These are phyloP conservation scores for Coprinopsis marcescibilis DNA, from an alignment of 768 basidiomycete genomes.

Conservation along the genomic window DNA sequence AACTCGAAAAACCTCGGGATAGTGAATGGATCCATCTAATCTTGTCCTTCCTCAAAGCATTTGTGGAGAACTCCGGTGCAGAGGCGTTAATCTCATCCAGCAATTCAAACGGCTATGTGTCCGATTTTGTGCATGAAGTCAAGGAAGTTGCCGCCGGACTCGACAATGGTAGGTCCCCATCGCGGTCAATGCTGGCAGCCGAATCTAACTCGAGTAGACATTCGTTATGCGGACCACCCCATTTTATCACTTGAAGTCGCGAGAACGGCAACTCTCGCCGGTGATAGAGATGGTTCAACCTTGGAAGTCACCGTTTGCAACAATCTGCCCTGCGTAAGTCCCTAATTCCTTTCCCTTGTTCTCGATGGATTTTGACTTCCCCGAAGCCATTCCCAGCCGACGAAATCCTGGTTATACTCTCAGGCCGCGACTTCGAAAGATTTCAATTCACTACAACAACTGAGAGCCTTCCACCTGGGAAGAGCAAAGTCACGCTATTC, in stretches of 20 bases:
- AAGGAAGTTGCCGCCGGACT: conserved; percentile 43
- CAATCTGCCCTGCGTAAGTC: conserved; percentile 67
- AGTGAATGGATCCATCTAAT: conserved; percentile 78
- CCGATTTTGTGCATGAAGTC: conserved; percentile 44
- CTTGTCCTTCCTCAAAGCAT: conserved; percentile 70
- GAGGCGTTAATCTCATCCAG: conserved; percentile 51
- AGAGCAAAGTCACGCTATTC: conserved; percentile 50
- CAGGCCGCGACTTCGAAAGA: conserved; percentile 58
- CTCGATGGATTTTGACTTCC: conserved; percentile 6
- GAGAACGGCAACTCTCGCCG: conserved; percentile 42
- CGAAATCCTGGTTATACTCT: conserved; percentile 53
- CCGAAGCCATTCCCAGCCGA: conserved; percentile 49
- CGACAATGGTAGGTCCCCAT: conserved; percentile 41
- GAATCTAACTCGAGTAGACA: conserved; percentile 32
- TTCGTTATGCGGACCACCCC: conserved; percentile 65
- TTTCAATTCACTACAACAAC: conserved; percentile 46
- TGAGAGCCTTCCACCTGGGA: conserved; percentile 49
- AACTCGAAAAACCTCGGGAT: conserved; percentile 53
- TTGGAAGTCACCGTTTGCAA: conserved; percentile 61
- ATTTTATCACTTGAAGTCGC: conserved; percentile 49
- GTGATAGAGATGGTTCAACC: conserved; percentile 61
- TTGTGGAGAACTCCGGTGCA: conserved; percentile 46
- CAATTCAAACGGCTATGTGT: conserved; percentile 46
- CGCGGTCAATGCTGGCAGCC: not conserved
- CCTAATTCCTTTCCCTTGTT: not conserved